Base-by-base conservation (phyloP, 2,329 filamentous ascomycete genomes). In the Alternaria rosae region DNA sequence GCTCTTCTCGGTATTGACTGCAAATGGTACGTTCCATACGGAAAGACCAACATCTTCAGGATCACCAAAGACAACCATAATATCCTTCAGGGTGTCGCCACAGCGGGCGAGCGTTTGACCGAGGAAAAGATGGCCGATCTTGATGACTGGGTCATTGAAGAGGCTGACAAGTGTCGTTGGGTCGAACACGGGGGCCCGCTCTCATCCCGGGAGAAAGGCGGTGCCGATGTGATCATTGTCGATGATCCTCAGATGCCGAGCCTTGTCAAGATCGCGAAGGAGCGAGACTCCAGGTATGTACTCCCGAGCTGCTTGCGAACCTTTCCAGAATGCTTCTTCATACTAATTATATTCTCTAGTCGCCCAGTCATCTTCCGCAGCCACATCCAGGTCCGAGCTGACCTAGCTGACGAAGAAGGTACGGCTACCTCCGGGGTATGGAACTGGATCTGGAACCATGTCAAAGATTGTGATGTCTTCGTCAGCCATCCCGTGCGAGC, bases 21-120 rank as follows among this genome's bases (percentile, higher is more conserved):
- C 69, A 88, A 85, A 59, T 95, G 92, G 92, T 88, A 86, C 63
- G 92, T 94, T 1, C 92, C 92, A 7, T 93, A 43, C 17, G 92
- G 76, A 91, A 92, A 21, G 89, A 91, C 91, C 4, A 89, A 91
- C 15, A 88, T 94, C 11, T 95, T 95, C 79, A 86, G 91, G 53
- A 90, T 92, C 78, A 95, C 92, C 68, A 95, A 95, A 81, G 93
- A 91, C 68, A 91, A 93, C 70, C 92, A 95, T 86, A 95, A 95
- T 79, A 94, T 94, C 66, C 87, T 95, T 3, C 92, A 95, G 80
- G 92, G 92, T 9, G 92, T 94, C 43, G 88, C 88, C 42, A 83
- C 85, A 25, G 38, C 58, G 0, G 85, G 87, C 3, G 86, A 92
- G 68, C 85, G 87, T n/a, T 83, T 94, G 30, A 87, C 85, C 0